Percentiles rank a stretch among this genome's conserved stretches.
Evolutionary conservation across 2,329 filamentous ascomycete species (phyloP).

Genomic region (Paraphaeosphaeria minitans): DNA sequence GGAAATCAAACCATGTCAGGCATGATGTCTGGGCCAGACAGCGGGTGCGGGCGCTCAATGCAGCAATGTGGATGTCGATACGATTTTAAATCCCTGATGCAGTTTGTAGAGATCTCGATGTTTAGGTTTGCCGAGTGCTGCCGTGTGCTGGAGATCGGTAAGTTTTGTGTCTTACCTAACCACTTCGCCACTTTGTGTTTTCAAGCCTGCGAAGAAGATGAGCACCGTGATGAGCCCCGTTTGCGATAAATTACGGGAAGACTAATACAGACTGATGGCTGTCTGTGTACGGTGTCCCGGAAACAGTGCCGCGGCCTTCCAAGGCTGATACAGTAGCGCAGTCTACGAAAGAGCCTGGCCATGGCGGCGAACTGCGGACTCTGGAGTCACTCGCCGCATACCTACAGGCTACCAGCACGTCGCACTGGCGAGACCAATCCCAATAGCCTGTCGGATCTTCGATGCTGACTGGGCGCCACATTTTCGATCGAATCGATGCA

Average conservation of each 20-base stretch:
- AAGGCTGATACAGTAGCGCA: not conserved
- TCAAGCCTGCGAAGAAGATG: not conserved
- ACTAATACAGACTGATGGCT: not conserved
- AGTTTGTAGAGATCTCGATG: constrained; percentile 3
- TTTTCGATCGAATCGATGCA: not conserved
- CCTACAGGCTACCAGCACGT: not conserved
- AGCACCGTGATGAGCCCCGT: not conserved
- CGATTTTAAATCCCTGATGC: not conserved
- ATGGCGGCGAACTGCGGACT: not conserved
- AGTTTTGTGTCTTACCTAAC: not conserved
- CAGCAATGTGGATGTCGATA: not conserved
- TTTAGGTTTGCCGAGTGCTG: not conserved
- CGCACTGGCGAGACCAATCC: not conserved
- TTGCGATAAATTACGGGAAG: not conserved
- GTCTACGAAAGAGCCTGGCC: not conserved
- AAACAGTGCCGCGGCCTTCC: not conserved
- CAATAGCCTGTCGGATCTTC: not conserved
- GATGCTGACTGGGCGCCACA: constrained; percentile 1
- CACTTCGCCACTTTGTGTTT: not conserved
- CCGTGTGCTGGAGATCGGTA: not conserved
- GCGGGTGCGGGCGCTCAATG: not conserved
- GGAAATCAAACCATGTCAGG: not conserved
- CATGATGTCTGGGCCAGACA: not conserved
- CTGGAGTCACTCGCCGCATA: constrained; percentile 4
- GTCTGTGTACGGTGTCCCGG: not conserved